Percentiles rank a stretch among this genome's conserved stretches.
Conservation (phyloP, 2,329 filamentous ascomycete species). For the Juglanconis oblonga region DNA sequence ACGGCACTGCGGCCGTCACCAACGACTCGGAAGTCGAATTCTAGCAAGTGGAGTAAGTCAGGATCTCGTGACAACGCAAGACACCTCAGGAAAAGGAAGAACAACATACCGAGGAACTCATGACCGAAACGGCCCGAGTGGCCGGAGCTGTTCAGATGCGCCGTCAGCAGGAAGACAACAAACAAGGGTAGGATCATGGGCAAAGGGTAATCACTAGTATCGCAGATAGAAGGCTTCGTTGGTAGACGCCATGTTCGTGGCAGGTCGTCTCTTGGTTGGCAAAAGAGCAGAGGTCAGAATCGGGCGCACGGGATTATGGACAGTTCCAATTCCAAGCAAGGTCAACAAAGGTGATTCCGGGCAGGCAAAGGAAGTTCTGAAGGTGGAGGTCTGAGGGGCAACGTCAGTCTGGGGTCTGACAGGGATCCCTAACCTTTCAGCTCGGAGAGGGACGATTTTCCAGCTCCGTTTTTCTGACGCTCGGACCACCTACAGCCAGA, state of each 20-base stretch:
- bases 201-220: conserved; percentile 74
- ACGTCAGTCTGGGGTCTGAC: too few relatives aligned
- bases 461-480: conserved; percentile 9
- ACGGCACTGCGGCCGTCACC: conserved; percentile 91
- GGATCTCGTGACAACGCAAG: background rate
- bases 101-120: conserved; percentile 80
- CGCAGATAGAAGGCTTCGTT: conserved; percentile 91
- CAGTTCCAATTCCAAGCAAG: too few relatives aligned
- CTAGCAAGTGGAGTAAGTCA: conserved; percentile 44
- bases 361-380: too few relatives aligned
- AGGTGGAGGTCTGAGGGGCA: too few relatives aligned
- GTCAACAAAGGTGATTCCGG: too few relatives aligned
- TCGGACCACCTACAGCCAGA: background rate
- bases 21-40: conserved; percentile 93
- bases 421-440: background rate
- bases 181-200: background rate
- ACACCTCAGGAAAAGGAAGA: background rate
- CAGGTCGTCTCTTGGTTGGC: background rate
- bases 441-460: conserved; percentile 13
- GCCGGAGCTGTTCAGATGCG: conserved; percentile 66
- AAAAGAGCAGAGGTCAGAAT: background rate
- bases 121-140: conserved; percentile 97
- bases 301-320: too few relatives aligned
- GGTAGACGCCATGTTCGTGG: conserved; percentile 56
- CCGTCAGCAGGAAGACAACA: background rate